These are phyloP conservation scores for Pythium rhizo-oryzae DNA, from an alignment of 352 stramenopile genomes.

Conservation along the genomic window DNA sequence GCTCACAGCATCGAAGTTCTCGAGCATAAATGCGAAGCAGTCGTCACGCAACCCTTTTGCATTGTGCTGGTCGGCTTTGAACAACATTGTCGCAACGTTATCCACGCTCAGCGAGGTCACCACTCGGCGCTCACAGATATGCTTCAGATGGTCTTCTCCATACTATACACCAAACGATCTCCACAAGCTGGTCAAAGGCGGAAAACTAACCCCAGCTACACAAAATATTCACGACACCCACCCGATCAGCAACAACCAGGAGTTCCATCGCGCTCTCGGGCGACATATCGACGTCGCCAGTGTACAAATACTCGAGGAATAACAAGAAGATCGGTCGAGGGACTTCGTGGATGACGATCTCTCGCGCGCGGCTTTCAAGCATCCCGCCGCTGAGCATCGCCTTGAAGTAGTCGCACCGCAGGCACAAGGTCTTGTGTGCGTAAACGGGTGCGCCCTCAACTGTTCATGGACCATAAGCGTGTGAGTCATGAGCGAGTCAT, in stretches of 20 bases:
- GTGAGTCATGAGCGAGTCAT: too few relatives aligned
- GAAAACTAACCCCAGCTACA: too few relatives aligned
- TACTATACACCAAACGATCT: constrained; percentile 47
- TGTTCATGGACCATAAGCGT: too few relatives aligned
- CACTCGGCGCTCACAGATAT: constrained; percentile 96
- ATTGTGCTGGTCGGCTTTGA: constrained; percentile 96
- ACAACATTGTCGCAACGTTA: constrained; percentile 96
- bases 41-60: constrained; percentile 92
- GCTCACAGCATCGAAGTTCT: constrained; percentile 97
- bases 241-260: constrained; percentile 91
- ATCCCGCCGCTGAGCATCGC: constrained; percentile 91
- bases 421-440: constrained; percentile 91
- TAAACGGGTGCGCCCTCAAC: constrained; percentile 88
- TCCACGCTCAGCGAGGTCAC: constrained; percentile 94
- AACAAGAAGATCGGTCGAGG: constrained; percentile 92
- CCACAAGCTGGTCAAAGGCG: too few relatives aligned
- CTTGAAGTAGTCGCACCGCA: constrained; percentile 95
- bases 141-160: constrained; percentile 86
- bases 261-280: constrained; percentile 94
- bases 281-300: constrained; percentile 91
- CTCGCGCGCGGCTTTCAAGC: constrained; percentile 84
- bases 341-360: constrained; percentile 93
- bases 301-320: constrained; percentile 97
- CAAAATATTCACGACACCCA: constrained; percentile 32
- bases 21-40: constrained; percentile 96